Conservation (phyloP, 164 flowering plant species). For the Cinnamomum micranthum region DNA sequence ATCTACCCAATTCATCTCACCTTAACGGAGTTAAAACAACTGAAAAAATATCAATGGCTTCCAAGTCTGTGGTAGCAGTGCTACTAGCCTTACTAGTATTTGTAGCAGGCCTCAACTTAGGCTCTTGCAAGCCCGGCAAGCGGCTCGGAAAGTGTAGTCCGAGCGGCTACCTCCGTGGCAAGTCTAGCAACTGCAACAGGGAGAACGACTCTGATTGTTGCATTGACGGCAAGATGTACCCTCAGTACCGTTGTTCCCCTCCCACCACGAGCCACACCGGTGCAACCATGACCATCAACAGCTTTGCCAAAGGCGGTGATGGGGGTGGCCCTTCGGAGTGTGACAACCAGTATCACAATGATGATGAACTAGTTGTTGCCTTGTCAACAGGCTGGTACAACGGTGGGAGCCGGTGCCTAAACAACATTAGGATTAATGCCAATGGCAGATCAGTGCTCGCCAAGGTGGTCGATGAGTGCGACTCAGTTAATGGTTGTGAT, state of each 20-base stretch:
- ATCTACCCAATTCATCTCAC: neutral
- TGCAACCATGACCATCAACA: constrained; percentile 7
- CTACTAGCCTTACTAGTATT: neutral
- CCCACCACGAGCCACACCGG: constrained; percentile 1
- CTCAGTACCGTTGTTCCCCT: constrained; percentile 9
- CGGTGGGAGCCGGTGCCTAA: constrained; percentile 8
- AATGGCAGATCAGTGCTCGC: constrained; percentile 4
- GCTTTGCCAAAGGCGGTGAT: constrained; percentile 11
- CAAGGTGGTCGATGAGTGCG: constrained; percentile 16
- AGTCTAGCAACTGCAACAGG: neutral
- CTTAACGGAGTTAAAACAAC: neutral
- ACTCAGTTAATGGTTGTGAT: constrained; percentile 10
- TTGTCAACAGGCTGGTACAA: constrained; percentile 10
- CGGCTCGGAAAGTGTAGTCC: neutral
- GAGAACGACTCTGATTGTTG: constrained; percentile 2
- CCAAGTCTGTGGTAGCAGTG: neutral
- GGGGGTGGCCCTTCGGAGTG: constrained; percentile 16
- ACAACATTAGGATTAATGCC: constrained; percentile 6
- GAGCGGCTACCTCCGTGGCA: constrained; percentile 1
- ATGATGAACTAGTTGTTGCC: neutral
- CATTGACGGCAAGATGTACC: neutral
- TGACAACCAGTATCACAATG: constrained; percentile 6
- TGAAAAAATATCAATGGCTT: neutral
- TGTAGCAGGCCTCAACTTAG: neutral
- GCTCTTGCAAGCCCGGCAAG: neutral